Evolutionary conservation across 805 yeast genomes (phyloP), one percentile per base, ranked within the genome.

Genomic region (Saccharomycopsis sp.): DNA sequence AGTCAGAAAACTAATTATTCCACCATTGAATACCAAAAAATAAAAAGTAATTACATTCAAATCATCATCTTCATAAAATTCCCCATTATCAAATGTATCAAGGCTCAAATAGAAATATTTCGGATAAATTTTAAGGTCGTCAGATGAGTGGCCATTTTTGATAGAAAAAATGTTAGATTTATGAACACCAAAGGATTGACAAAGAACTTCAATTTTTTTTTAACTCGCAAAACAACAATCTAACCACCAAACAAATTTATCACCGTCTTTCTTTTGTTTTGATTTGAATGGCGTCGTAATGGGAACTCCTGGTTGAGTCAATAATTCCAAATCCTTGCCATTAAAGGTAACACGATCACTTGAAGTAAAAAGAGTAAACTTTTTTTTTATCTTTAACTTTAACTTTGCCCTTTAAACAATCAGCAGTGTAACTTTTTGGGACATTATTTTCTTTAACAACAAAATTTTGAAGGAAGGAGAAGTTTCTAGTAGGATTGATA

Each of bases 151-250:
- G 63, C 87, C 94, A 76, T 86, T 84, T 45, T 95, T 67, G 49
- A 89, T 88, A 78, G 92, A 97, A 63, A 92, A 97, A 1, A 95
- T 86, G 0, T 97, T 89, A 67, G 92, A 76, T 25, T 97, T 97
- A 66, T 92, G 97, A 62, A 89, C 84, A 8, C 95, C 95, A 59
- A 89, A 89, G 0, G 96, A 89, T 53, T 87, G 87, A 6, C 96
- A 80, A 31, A 89, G 58, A 52, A 84, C 77, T 55, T 81, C 81
- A 95, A 89, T 86, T 61, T 89, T 98, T 18, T 76, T 76, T 55
- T 88, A 97, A 0, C 96, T 85, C 4, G 97, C 97, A 54, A 95
- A 80, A 34, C 76, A 67, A 57, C 97, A 89, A 58, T 92, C 96
- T 32, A 89, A 64, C 96, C 96, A 89, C 92, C 92, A 81, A 10